phyloP scores from a whole-genome alignment of 148 eudicot genomes.

The Vaccinium corymbosum region DNA sequence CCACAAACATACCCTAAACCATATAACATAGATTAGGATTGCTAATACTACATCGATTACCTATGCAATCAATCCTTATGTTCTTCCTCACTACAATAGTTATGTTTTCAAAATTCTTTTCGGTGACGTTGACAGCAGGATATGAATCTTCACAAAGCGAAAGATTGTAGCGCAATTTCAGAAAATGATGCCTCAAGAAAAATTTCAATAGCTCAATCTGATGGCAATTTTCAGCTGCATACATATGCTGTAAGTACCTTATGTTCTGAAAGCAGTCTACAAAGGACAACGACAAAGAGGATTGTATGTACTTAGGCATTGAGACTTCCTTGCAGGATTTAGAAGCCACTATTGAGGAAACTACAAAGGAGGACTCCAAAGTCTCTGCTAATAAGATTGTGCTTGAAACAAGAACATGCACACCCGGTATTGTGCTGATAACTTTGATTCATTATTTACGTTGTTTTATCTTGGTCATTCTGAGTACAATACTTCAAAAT shows the following conservation, averaged over 20 bases:
- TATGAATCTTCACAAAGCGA: constrained; percentile 5
- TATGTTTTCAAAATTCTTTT: too few relatives aligned
- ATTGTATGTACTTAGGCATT: not conserved
- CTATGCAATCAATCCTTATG: not conserved
- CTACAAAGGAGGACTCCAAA: constrained; percentile 8
- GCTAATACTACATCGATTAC: not conserved
- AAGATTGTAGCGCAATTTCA: constrained; percentile 3
- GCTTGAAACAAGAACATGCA: constrained; percentile 19
- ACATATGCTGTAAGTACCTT: constrained; percentile 15
- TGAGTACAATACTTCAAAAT: not conserved
- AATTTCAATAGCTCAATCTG: constrained; percentile 6
- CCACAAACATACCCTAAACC: not conserved
- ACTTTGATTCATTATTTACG: not conserved
- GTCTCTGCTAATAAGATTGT: constrained; percentile 13
- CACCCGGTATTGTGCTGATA: constrained; percentile 33
- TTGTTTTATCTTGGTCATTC: not conserved
- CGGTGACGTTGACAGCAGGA: constrained; percentile 14
- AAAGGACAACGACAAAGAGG: not conserved
- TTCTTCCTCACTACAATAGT: not conserved
- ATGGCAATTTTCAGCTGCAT: not conserved
- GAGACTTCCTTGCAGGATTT: constrained; percentile 17
- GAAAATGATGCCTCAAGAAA: constrained; percentile 17
- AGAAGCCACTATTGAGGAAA: constrained; percentile 16
- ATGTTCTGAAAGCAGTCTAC: not conserved
- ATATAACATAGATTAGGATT: not conserved